Conservation (phyloP, 768 basidiomycete genomes). For the Lentinula detonsa region DNA sequence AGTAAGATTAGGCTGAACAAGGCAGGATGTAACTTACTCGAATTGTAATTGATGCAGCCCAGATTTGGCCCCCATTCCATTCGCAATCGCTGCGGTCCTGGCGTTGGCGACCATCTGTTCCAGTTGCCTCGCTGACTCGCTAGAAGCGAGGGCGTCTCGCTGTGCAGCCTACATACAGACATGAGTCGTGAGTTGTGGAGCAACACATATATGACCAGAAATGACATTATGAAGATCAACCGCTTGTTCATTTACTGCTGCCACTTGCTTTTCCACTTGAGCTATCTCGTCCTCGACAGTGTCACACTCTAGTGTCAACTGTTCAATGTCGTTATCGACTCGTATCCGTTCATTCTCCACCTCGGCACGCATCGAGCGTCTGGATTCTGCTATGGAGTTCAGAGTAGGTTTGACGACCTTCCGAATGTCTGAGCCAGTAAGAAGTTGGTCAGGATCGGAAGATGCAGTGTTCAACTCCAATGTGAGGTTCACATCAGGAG, state of each 20-base stretch:
- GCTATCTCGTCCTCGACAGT: slow-evolving; percentile 73
- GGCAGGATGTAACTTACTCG: slow-evolving; percentile 34
- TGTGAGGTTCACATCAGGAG: slow-evolving; percentile 70
- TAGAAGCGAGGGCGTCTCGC: slow-evolving; percentile 64
- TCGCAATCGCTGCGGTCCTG: slow-evolving; percentile 67
- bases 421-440: slow-evolving; percentile 65
- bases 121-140: slow-evolving; percentile 57
- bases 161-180: slow-evolving; percentile 55
- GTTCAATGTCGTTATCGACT: slow-evolving; percentile 80
- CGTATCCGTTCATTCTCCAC: slow-evolving; percentile 76
- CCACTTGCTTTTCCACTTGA: slow-evolving; percentile 70
- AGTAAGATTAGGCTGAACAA: background rate
- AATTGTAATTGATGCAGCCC: slow-evolving; percentile 73
- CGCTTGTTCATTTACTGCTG: slow-evolving; percentile 64
- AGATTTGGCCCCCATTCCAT: slow-evolving; percentile 79
- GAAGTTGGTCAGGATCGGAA: slow-evolving; percentile 61
- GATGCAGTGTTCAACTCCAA: slow-evolving; percentile 78
- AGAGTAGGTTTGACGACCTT: slow-evolving; percentile 75
- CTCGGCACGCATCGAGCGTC: slow-evolving; percentile 59
- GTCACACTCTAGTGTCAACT: slow-evolving; percentile 70
- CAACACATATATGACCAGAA: slow-evolving; percentile 7
- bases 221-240: slow-evolving; percentile 77
- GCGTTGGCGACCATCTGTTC: slow-evolving; percentile 73
- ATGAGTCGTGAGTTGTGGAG: background rate
- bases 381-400: slow-evolving; percentile 62